phyloP scores from a whole-genome alignment of 1,284 basidiomycete genomes.

The Puccinia polysora region DNA sequence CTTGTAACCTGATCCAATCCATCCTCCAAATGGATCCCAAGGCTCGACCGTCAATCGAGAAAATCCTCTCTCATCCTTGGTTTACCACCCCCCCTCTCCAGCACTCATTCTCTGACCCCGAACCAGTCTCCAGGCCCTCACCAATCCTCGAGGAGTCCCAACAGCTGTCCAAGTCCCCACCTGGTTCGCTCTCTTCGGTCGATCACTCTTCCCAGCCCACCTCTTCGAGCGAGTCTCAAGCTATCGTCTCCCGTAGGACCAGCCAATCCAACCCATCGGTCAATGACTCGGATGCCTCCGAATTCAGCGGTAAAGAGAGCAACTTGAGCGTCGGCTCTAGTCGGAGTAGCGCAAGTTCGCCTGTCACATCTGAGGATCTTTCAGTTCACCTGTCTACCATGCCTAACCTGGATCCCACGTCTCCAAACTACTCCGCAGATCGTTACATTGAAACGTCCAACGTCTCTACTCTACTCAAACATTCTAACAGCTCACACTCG shows the following conservation, averaged over 20 bases:
- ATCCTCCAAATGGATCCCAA: slow-evolving; percentile 76
- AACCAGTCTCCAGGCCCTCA: slow-evolving; percentile 31
- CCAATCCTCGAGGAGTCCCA: slow-evolving; percentile 33
- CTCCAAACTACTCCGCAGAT: slow-evolving; percentile 42
- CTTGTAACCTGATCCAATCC: slow-evolving; percentile 69
- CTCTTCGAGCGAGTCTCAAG: slow-evolving; percentile 4
- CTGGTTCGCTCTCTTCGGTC: slow-evolving; percentile 46
- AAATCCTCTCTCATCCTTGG: slow-evolving; percentile 85
- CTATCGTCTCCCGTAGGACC: background rate
- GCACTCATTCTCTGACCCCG: slow-evolving; percentile 46
- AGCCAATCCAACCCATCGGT: slow-evolving; percentile 7
- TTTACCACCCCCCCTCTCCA: slow-evolving; percentile 60
- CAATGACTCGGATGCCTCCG: slow-evolving; percentile 44
- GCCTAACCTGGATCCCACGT: slow-evolving; percentile 22
- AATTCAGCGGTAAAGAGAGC: slow-evolving; percentile 47
- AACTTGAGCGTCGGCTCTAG: slow-evolving; percentile 49
- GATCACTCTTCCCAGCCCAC: slow-evolving; percentile 46
- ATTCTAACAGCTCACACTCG: slow-evolving; percentile 41
- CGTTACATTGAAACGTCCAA: slow-evolving; percentile 38
- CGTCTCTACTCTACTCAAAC: slow-evolving; percentile 6
- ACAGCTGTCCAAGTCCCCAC: slow-evolving; percentile 21
- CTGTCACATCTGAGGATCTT: slow-evolving; percentile 47
- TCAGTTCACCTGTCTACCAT: slow-evolving; percentile 42
- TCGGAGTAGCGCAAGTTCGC: slow-evolving; percentile 49
- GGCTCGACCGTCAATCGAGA: slow-evolving; percentile 71